Evolutionary conservation across 768 basidiomycete genomes (phyloP), one percentile per base, ranked within the genome.

Genomic region (Polyporus arcularius): DNA sequence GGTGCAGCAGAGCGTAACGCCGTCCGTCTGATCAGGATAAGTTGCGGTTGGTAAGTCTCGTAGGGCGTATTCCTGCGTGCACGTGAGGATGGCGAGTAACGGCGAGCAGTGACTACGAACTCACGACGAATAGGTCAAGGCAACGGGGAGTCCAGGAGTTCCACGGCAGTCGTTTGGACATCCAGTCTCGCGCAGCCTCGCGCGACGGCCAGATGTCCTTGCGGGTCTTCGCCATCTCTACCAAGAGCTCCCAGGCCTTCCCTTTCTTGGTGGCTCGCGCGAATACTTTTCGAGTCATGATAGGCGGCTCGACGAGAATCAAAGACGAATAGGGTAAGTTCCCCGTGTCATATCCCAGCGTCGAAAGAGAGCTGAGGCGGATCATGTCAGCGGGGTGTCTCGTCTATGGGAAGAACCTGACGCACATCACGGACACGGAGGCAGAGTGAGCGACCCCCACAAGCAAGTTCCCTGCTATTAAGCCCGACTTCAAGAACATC

Each of bases 1-100:
- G 4, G 70, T 39, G 38, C 65, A 65, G 18, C 56, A 60, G 18
- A 71, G 60, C 15, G 70, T 70, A 3, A 70, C 68, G 28, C 69
- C 70, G 21, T 65, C 64, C 31, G 42, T 54, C 39, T 64, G 47
- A 51, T 67, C 65, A 0, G 68, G 70, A 54, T 68, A 70, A 4
- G 46, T 52, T 2, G 46, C 47, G 2, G 67, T 70, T 30, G 68
- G 70, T 4, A 71, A 60, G n/a, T 60, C 58, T 18, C 43, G 45
- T 26, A 67, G 47, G 7, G 42, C 60, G 18, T 62, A 50, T 30
- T 62, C 52, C 66, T 64, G 32, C 9, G 28, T 8, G 14, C 8
- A 4, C 38, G 50, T 16, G 28, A 26, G 31, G 38, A 45, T n/a
- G 15, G 32, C 26, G 45, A 45, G n/a, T 9, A 50, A 21, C n/a